phyloP scores from a whole-genome alignment of 23 red algal genomes.

The Agarophyton chilense region DNA sequence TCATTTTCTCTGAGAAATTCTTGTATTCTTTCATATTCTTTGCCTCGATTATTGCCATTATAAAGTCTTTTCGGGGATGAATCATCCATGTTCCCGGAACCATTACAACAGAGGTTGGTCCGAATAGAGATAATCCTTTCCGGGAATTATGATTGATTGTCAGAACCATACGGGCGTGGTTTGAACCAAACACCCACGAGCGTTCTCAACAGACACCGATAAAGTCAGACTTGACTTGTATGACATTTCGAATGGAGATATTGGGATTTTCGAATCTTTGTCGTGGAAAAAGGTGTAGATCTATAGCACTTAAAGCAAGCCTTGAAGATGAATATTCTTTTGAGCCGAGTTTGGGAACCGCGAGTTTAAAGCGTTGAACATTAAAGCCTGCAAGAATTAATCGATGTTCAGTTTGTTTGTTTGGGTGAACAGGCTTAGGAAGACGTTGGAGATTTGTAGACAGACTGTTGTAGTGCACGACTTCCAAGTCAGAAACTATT shows the following conservation, averaged over 20 bases:
- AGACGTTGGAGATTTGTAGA: conserved; percentile 30
- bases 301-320: conserved; percentile 47
- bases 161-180: conserved; percentile 45
- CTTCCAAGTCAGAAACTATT: conserved; percentile 55
- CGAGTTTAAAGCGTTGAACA: conserved; percentile 62
- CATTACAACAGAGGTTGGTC: conserved; percentile 27
- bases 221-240: conserved; percentile 64
- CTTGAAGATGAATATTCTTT: conserved; percentile 54
- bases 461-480: conserved; percentile 39
- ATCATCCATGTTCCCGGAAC: conserved; percentile 62
- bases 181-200: conserved; percentile 34
- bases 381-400: conserved; percentile 44
- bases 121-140: conserved; percentile 24
- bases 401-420: conserved; percentile 30
- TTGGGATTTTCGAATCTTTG: conserved; percentile 37
- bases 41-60: conserved; percentile 50
- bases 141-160: conserved; percentile 26
- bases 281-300: conserved; percentile 45
- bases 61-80: conserved; percentile 58
- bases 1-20: conserved; percentile 10
- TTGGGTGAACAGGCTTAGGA: background rate
- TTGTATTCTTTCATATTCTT: conserved; percentile 48
- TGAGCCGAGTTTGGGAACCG: conserved; percentile 33
- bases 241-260: conserved; percentile 14
- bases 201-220: conserved; percentile 61